A percentile compares a stretch with the other conserved stretches of the same genome.
Conservation (phyloP, 73 alveolate genomes). For the Paramecium sonneborni region DNA sequence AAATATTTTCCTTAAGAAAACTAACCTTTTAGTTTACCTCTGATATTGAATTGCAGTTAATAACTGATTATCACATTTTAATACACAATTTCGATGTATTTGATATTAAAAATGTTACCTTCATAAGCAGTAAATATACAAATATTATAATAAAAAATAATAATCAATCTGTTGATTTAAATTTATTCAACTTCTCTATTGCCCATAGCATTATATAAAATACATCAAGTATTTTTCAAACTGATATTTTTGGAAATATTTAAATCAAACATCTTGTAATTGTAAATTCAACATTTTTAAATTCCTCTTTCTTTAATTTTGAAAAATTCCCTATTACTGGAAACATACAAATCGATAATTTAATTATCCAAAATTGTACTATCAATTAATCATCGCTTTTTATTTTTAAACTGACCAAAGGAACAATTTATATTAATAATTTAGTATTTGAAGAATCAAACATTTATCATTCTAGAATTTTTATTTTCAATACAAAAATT, state of each 20-base stretch:
- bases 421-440: background rate
- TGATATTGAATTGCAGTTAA: background rate
- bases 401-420: background rate
- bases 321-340: background rate
- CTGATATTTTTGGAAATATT: background rate
- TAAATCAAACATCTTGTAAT: background rate
- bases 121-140: background rate
- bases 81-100: background rate
- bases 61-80: background rate
- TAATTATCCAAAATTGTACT: background rate
- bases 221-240: background rate
- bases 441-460: background rate
- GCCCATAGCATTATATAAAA: background rate
- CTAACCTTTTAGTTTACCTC: background rate
- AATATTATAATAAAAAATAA: too few species aligned
- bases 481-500: background rate
- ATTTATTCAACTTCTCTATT: too few species aligned
- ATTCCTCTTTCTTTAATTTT: background rate
- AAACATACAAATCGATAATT: too few species aligned
- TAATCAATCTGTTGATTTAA: background rate
- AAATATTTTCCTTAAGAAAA: background rate
- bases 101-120: background rate
- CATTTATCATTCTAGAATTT: background rate
- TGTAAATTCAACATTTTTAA: background rate
- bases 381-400: background rate